Conservation (phyloP, 768 basidiomycete genomes). For the Neoboletus magnificus region DNA sequence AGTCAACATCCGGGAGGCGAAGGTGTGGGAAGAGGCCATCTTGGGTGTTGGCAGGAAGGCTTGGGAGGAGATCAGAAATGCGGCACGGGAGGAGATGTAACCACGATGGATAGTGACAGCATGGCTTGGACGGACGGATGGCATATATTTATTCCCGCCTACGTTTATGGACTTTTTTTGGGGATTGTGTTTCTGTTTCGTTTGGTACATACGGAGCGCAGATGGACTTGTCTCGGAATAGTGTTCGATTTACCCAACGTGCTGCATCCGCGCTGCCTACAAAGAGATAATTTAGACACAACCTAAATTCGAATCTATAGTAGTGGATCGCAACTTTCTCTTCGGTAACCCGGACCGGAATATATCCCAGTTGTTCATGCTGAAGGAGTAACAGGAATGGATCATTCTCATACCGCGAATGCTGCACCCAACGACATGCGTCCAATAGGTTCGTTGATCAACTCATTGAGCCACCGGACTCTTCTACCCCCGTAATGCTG, state of each 20-base stretch:
- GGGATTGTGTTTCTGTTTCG: not conserved
- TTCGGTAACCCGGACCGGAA: not conserved
- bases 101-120: not conserved
- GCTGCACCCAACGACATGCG: not conserved
- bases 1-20: constrained; percentile 54
- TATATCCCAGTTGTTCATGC: not conserved
- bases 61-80: constrained; percentile 6
- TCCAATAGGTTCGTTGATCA: not conserved
- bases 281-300: not conserved
- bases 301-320: not conserved
- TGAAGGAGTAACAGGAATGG: not conserved
- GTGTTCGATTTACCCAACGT: not conserved
- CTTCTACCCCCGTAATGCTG: not conserved
- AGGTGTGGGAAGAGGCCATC: constrained; percentile 48
- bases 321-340: not conserved
- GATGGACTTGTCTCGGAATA: not conserved
- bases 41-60: constrained; percentile 14
- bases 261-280: not conserved
- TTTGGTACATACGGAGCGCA: not conserved
- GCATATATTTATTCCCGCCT: constrained; percentile 5
- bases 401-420: not conserved
- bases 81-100: not conserved
- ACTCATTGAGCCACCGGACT: not conserved
- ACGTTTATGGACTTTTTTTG: not conserved
- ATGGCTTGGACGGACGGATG: constrained; percentile 1